Evolutionary conservation across 2,329 filamentous ascomycete species (phyloP), one percentile per base, ranked within the genome.

Genomic region (Colletotrichum sp.): DNA sequence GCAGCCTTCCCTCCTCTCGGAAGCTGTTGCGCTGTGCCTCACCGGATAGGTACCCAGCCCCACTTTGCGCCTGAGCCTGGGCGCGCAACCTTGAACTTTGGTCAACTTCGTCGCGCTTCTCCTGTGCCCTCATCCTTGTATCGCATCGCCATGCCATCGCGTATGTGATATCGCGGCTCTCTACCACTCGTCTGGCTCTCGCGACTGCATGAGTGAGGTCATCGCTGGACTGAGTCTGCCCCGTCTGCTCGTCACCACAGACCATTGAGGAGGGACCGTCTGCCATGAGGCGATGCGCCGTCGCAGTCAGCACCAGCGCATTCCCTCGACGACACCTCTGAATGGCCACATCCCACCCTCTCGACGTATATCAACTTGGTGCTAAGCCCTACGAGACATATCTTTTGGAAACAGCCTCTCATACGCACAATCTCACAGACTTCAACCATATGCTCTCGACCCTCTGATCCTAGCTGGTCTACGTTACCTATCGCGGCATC

Each of bases 91-190:
- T 49, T 63, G 26, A 73, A 68, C 63, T 76, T 49, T 73, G 69
- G 69, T 66, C 69, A 68, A 72, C 73, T 76, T 72, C 69, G 69
- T 76, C 73, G 73, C 73, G 73, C 69, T 76, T 49, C 44, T 68
- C 39, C 68, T 32, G 67, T 70, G n/a, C 64, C 69, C 69, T 73
- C 73, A 76, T 76, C 73, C 73, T 30, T 55, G 72, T 13, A 57
- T n/a, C 52, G 26, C 34, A 34, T 15, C 26, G 55, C 21, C 62
- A 44, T 66, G 49, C 36, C 72, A 62, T 39, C 34, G 30, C 52
- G 39, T 55, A 15, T 8, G 28, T 44, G 24, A 64, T 26, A 72
- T 60, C 55, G n/a, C 62, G 39, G 49, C 59, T 55, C 44, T 44
- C 28, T 49, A 15, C 26, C 24, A 26, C 24, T 30, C 18, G n/a